Evolutionary conservation across 1,139 yeast genomes (phyloP), one percentile per base, ranked within the genome.

Genomic region (Debaryomyces sp.): DNA sequence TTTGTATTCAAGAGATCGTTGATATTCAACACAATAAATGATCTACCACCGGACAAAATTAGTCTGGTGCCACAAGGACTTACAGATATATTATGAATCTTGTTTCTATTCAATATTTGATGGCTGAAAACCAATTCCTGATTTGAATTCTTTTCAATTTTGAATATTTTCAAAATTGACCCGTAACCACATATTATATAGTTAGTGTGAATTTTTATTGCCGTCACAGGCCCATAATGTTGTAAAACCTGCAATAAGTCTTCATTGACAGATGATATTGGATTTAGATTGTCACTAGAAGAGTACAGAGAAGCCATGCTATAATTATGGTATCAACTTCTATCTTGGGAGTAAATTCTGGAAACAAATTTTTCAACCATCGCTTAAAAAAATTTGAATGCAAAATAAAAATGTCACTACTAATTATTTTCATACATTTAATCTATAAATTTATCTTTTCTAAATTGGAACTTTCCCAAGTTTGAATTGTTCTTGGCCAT

Each of bases 211-310:
- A 87, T 78, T 52, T 74, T 77, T 37, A 89, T 70, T 4, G 87
- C 79, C 1, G 95, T 84, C 0, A 89, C 84, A 0, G 96, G 95
- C 0, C 96, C 96, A 61, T 81, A 77, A 57, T 86, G 91, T n/a
- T 49, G 39, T 24, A 67, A 47, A 3, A 64, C 58, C 6, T 44
- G 44, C 29, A 71, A 57, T 30, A 39, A 22, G 5, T 49, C 56
- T 52, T 70, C 74, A 37, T 56, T 49, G 24, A 55, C 50, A 2
- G 63, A 57, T 15, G 63, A 54, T 35, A 57, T 52, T 8, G 48
- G 37, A 42, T 57, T 55, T 5, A 53, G 45, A 8, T 23, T 36
- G 8, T 18, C 30, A 4, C 8, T 10, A 32, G 10, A 24, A 6
- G n/a, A 8, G n/a, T n/a, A n/a, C 5, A 22, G 35, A 2, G 24